Evolutionary conservation across 768 basidiomycete species (phyloP), one percentile per base, ranked within the genome.

Genomic region (Suillus placidus): DNA sequence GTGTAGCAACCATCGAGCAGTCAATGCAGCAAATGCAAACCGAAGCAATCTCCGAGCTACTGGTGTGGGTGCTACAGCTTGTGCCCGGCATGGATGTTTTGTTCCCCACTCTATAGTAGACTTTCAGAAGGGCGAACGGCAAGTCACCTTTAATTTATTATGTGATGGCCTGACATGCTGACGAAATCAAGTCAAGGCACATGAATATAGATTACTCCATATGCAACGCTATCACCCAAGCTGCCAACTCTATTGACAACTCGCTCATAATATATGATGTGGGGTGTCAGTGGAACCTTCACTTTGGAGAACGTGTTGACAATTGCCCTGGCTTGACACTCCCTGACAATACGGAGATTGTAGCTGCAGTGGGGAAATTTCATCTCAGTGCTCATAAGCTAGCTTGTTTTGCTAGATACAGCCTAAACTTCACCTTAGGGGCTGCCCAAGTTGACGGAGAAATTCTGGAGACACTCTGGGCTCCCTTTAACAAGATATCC

Each of bases 391-490:
- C 71, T 0, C 76, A 77, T 57, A 42, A 70, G n/a, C 63, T 68
- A 2, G 64, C 62, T 14, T 78, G 76, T 62, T 55, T 71, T 4
- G 62, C 68, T 35, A 43, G 72, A 1, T 79, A 62, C 56, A 68
- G 72, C 1, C 68, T 69, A 0, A 68, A 67, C 30, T 78, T 69
- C 40, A 71, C 78, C 6, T 42, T 62, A 0, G 77, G 78, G 0
- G 68, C 65, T 2, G 73, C 72, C 0, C 65, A 73, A 7, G 64
- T 74, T 5, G 74, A 76, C 20, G 74, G 77, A 0, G 76, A 78
- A 54, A 73, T 78, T 8, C 38, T 79, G 14, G 78, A 79, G 52
- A 74, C 75, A 0, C 56, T 78, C 0, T 79, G 78, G 77, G 63
- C 71, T 0, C 34, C 64, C 0, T 56, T 77, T 2, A 78, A 79